phyloP scores from a whole-genome alignment of 129 eudicot species.

The Cynara cardunculus region DNA sequence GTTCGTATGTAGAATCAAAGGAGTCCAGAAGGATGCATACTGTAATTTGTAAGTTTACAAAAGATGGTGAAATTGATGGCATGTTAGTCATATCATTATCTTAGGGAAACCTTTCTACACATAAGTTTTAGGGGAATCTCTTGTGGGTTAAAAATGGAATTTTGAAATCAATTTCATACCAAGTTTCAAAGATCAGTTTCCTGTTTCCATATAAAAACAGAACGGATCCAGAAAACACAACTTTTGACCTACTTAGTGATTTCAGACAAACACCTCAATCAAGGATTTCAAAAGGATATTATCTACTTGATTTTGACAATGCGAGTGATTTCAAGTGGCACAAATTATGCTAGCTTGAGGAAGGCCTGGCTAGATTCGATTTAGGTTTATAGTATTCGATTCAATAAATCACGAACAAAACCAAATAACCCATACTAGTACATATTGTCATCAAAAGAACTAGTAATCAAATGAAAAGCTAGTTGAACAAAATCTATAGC shows the following conservation, averaged over 20 bases:
- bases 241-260: background rate
- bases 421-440: background rate
- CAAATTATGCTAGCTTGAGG: background rate
- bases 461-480: background rate
- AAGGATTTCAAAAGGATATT: background rate
- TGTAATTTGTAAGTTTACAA: too few species aligned
- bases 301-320: background rate
- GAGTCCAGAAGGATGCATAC: too few species aligned
- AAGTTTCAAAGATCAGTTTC: background rate
- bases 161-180: background rate
- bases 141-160: background rate
- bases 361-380: background rate
- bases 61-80: too few species aligned
- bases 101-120: background rate
- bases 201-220: background rate
- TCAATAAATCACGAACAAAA: background rate
- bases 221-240: background rate
- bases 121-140: background rate
- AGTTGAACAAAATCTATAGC: background rate
- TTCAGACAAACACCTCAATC: background rate
- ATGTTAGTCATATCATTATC: too few species aligned
- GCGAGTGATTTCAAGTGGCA: background rate
- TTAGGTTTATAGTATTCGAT: background rate
- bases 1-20: too few species aligned
- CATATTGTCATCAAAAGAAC: background rate